These are phyloP conservation scores for Uronychia setigera DNA, from an alignment of 73 alveolate species.

Conservation along the genomic window DNA sequence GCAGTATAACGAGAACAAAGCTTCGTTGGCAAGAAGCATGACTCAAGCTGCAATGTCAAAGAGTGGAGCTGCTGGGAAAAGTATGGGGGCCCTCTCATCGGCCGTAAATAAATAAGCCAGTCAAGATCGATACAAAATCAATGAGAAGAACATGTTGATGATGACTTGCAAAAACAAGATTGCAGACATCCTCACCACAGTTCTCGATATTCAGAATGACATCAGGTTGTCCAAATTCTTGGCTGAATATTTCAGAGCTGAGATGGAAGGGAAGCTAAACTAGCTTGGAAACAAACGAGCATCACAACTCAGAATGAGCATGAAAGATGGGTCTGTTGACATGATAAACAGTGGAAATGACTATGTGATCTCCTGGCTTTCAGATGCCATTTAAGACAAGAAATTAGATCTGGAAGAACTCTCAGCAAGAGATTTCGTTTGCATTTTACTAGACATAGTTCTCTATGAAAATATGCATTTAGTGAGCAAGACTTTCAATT, in stretches of 20 bases:
- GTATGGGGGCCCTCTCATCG: background rate
- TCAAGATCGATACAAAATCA: conserved; percentile 32
- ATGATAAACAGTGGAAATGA: conserved; percentile 6
- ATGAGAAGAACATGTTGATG: conserved; percentile 37
- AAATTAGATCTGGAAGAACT: conserved; percentile 38
- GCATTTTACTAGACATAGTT: conserved; percentile 41
- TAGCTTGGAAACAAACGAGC: background rate
- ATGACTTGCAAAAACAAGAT: conserved; percentile 39
- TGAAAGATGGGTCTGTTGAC: conserved; percentile 20
- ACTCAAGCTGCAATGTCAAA: too few relatives aligned
- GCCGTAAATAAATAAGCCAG: background rate
- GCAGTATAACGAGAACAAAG: background rate
- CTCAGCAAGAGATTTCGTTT: conserved; percentile 45
- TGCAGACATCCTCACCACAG: conserved; percentile 13
- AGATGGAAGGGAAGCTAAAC: background rate
- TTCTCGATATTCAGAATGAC: conserved; percentile 42
- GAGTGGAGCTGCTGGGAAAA: background rate
- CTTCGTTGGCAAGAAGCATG: too few relatives aligned
- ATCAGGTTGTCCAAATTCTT: conserved; percentile 36
- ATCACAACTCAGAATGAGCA: conserved; percentile 15
- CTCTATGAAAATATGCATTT: conserved; percentile 24
- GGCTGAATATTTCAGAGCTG: conserved; percentile 20
- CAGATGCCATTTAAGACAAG: conserved; percentile 20
- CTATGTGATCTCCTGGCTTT: conserved; percentile 30
- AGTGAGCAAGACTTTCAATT: conserved; percentile 27